Percentiles rank a stretch among this genome's conserved stretches.
phyloP scores from a whole-genome alignment of 2,329 filamentous ascomycete species.

The Arthrocladium fulminans region DNA sequence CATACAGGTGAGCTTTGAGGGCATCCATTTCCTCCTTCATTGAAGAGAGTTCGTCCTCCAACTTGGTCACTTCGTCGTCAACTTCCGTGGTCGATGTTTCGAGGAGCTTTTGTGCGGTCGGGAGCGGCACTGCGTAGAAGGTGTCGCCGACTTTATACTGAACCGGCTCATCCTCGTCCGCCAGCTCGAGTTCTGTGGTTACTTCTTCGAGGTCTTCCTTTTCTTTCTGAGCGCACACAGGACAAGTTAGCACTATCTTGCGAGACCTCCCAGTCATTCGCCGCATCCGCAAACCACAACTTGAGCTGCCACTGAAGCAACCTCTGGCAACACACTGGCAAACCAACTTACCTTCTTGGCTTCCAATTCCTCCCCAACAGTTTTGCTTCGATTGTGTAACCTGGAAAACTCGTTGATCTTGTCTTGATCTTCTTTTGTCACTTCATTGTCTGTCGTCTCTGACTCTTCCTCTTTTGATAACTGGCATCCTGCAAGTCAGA shows the following conservation, averaged over 20 bases:
- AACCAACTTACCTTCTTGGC: constrained; percentile 66
- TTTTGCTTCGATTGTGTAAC: constrained; percentile 75
- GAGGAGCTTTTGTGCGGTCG: constrained; percentile 81
- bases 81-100: constrained; percentile 60
- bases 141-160: constrained; percentile 90
- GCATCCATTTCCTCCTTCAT: constrained; percentile 80
- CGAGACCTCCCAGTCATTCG: background rate
- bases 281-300: background rate
- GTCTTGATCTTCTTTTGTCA: constrained; percentile 93
- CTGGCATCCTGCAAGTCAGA: constrained; percentile 39
- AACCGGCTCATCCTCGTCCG: constrained; percentile 87
- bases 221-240: constrained; percentile 61
- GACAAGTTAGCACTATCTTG: background rate
- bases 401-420: constrained; percentile 98
- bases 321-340: too few species aligned
- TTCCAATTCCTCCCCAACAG: constrained; percentile 71
- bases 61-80: constrained; percentile 62
- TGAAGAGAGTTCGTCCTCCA: constrained; percentile 67
- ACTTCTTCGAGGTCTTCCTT: constrained; percentile 97
- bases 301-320: background rate
- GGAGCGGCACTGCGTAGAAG: constrained; percentile 77
- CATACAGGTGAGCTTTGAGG: constrained; percentile 87
- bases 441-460: constrained; percentile 70
- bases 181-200: constrained; percentile 80
- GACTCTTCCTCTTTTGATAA: constrained; percentile 89